Percentiles rank a stretch among this genome's conserved stretches.
phyloP scores from a whole-genome alignment of 1,284 basidiomycete genomes.

The Bondarzewia mesenterica region DNA sequence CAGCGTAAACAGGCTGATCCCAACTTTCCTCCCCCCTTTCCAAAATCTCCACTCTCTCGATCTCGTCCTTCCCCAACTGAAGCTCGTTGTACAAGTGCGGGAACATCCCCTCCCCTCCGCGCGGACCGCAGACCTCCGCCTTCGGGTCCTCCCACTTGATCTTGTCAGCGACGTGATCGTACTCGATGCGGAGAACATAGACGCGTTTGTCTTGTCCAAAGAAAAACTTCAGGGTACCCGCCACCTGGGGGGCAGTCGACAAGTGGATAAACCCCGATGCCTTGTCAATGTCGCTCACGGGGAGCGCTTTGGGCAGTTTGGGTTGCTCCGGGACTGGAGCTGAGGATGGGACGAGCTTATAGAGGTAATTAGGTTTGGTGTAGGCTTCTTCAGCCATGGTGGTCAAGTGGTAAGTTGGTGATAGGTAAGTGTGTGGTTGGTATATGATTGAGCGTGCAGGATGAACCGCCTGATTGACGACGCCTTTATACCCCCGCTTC shows the following conservation, averaged over 20 bases:
- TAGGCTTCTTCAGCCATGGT: not conserved
- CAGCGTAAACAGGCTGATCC: not conserved
- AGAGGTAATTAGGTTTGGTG: not conserved
- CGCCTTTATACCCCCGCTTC: too few relatives aligned
- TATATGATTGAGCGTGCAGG: too few relatives aligned
- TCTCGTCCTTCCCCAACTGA: not conserved
- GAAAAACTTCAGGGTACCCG: not conserved
- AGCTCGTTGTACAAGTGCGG: not conserved
- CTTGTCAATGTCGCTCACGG: not conserved
- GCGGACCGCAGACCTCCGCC: not conserved
- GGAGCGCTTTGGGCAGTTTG: not conserved
- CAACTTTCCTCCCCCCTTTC: not conserved
- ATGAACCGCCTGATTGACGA: too few relatives aligned
- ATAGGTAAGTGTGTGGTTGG: too few relatives aligned
- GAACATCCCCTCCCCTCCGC: not conserved
- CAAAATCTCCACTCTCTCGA: not conserved
- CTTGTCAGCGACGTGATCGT: not conserved
- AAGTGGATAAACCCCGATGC: not conserved
- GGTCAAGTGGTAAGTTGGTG: too few relatives aligned
- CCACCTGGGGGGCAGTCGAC: not conserved
- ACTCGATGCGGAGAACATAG: not conserved
- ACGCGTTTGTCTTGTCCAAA: not conserved
- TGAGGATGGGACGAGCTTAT: not conserved
- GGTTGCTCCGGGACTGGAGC: not conserved
- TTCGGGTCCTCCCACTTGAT: not conserved